These are phyloP conservation scores for Rugiboletus extremiorientalis DNA, from an alignment of 1,284 basidiomycete genomes.

Conservation along the genomic window DNA sequence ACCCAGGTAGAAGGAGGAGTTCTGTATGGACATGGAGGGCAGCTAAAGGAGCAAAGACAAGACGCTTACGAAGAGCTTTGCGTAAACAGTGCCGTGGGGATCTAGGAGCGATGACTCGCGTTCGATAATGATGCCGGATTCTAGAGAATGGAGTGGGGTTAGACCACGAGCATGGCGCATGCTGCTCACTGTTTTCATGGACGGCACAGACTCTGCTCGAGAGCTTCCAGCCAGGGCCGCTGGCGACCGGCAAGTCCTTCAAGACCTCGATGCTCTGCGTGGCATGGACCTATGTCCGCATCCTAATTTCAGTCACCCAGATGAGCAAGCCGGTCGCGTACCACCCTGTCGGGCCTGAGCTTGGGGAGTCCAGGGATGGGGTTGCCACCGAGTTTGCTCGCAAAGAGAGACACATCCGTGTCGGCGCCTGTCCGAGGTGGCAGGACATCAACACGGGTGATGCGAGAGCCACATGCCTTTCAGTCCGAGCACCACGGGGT, in stretches of 20 bases:
- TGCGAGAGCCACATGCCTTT: slow-evolving; percentile 45
- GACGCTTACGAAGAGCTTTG: slow-evolving; percentile 61
- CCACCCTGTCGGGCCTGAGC: slow-evolving; percentile 64
- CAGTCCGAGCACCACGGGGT: slow-evolving; percentile 50
- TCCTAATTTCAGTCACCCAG: not conserved
- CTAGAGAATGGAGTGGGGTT: slow-evolving; percentile 36
- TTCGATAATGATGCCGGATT: slow-evolving; percentile 75
- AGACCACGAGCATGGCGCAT: not conserved
- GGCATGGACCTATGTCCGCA: slow-evolving; percentile 57
- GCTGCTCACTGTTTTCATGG: slow-evolving; percentile 69
- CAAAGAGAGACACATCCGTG: slow-evolving; percentile 67
- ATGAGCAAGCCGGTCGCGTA: slow-evolving; percentile 33
- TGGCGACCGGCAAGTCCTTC: slow-evolving; percentile 63
- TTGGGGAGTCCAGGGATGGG: slow-evolving; percentile 62
- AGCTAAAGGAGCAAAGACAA: slow-evolving; percentile 6
- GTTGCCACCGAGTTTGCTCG: slow-evolving; percentile 45
- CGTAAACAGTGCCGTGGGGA: slow-evolving; percentile 61
- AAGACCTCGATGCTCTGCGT: slow-evolving; percentile 73
- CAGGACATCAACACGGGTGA: not conserved
- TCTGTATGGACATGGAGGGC: slow-evolving; percentile 38
- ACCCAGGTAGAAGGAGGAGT: slow-evolving; percentile 72
- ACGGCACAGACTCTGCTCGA: slow-evolving; percentile 60
- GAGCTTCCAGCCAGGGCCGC: slow-evolving; percentile 67
- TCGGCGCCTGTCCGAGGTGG: slow-evolving; percentile 39
- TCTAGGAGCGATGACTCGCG: slow-evolving; percentile 62